Conservation (phyloP, 805 yeast genomes). For the Teunomyces aglyptinius region DNA sequence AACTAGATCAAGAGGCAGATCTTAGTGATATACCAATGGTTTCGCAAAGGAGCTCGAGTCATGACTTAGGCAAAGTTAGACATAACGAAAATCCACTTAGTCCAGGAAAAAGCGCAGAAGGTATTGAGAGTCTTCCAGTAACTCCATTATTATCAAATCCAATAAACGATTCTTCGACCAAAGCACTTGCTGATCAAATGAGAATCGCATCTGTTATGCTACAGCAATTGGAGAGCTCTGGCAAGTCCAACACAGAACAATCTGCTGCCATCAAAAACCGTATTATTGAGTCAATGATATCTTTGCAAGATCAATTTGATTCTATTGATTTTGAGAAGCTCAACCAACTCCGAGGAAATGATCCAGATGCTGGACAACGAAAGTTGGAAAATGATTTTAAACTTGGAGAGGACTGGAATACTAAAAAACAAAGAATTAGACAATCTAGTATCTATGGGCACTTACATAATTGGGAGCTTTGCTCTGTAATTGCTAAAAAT, state of each 20-base stretch:
- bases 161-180: conserved; percentile 13
- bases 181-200: conserved; percentile 84
- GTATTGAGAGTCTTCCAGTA: neutral
- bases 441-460: conserved; percentile 80
- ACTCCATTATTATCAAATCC: neutral
- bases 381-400: conserved; percentile 90
- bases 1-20: conserved; percentile 44
- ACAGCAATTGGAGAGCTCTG: conserved; percentile 80
- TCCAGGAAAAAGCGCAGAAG: neutral
- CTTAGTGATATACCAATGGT: conserved; percentile 63
- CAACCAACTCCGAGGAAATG: conserved; percentile 65
- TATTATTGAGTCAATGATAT: conserved; percentile 31
- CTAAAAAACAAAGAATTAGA: conserved; percentile 78
- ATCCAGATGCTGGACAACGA: conserved; percentile 71
- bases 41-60: conserved; percentile 7
- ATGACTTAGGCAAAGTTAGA: conserved; percentile 10
- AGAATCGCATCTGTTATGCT: conserved; percentile 95
- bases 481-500: conserved; percentile 93
- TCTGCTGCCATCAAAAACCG: conserved; percentile 19
- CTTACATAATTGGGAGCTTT: conserved; percentile 87
- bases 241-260: conserved; percentile 47
- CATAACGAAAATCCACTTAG: conserved; percentile 4
- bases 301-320: conserved; percentile 42
- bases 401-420: conserved; percentile 90
- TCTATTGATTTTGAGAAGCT: conserved; percentile 31